Evolutionary conservation across 2,329 filamentous ascomycete species (phyloP), one percentile per base, ranked within the genome.

Genomic region (Colletotrichum chlorophyti): DNA sequence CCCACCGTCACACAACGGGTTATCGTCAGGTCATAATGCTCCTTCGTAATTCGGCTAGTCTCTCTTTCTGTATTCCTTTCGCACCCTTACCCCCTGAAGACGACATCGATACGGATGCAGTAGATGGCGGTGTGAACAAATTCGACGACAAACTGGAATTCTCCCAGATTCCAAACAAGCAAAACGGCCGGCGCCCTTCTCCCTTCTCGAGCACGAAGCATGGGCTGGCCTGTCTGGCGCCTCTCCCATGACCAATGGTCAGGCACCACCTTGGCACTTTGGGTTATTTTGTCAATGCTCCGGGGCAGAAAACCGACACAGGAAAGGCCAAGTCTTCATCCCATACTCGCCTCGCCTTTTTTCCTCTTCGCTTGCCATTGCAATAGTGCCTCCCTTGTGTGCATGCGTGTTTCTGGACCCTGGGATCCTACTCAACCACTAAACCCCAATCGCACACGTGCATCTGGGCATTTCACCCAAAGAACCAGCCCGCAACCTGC

Each of bases 401-500:
- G n/a, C n/a, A n/a, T n/a, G n/a, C n/a, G n/a, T n/a, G n/a, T n/a
- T n/a, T n/a, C n/a, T 35, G 37, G 57, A 57, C 57, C 51, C 57
- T 52, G 55, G 51, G 43, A 57, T 45, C 38, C n/a, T n/a, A n/a
- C n/a, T 38, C 31, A 17, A 41, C 57, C 27, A 43, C 55, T 55
- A 50, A 54, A 57, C 57, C 57, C 29, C 51, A 59, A 57, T 49
- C 43, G 52, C 57, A n/a, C 51, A 38, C 51, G 29, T 50, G 51
- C 57, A 60, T 49, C 37, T 59, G 19, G 37, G 26, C 31, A 49
- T 48, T 37, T 59, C n/a, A 49, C 43, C 51, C 51, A 55, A 54
- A 45, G 24, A n/a, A 59, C 55, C 42, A 54, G 43, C 19, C 24
- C 37, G 15, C 51, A 60, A 60, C 57, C 57, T 57, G 57, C 57